A percentile compares a stretch with the other conserved stretches of the same genome.
Evolutionary conservation across 2,329 filamentous ascomycete genomes (phyloP).

Genomic region (Elsinoe arachidis): DNA sequence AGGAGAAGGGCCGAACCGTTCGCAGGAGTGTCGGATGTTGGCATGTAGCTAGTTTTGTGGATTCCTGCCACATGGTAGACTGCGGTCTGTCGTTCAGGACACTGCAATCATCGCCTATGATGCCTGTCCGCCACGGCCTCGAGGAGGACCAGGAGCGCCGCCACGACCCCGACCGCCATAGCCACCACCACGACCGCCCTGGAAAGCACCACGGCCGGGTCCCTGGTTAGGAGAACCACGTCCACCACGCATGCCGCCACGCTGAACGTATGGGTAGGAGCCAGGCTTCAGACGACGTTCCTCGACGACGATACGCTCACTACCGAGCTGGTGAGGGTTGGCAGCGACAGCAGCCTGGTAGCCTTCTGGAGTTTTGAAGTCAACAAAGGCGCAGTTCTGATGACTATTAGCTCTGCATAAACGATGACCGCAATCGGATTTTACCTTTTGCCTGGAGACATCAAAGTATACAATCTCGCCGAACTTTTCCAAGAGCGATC

Average conservation of each 20-base stretch:
- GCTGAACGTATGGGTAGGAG: conserved; percentile 29
- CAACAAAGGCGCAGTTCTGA: conserved; percentile 94
- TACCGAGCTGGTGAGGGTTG: conserved; percentile 79
- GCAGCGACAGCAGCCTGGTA: conserved; percentile 75
- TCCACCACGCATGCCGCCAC: conserved; percentile 32
- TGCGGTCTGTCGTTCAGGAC: not conserved
- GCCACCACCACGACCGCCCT: conserved; percentile 55
- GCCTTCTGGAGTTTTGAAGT: conserved; percentile 72
- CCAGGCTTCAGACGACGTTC: conserved; percentile 60
- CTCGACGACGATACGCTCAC: conserved; percentile 77
- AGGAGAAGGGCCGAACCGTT: not conserved
- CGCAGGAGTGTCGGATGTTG: not conserved
- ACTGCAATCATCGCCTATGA: conserved; percentile 14
- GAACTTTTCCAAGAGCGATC: conserved; percentile 59
- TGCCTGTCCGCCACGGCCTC: conserved; percentile 21
- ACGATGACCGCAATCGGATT: conserved; percentile 15
- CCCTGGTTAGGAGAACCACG: conserved; percentile 32
- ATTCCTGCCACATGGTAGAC: not conserved
- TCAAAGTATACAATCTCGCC: conserved; percentile 57
- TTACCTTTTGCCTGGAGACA: conserved; percentile 66
- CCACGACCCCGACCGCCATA: conserved; percentile 34
- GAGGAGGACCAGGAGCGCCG: conserved; percentile 26
- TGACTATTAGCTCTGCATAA: not conserved
- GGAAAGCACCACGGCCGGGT: conserved; percentile 63
- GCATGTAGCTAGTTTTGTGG: not conserved